Evolutionary conservation across 352 stramenopile species (phyloP).

Genomic region (Aphanomyces euteiches): DNA sequence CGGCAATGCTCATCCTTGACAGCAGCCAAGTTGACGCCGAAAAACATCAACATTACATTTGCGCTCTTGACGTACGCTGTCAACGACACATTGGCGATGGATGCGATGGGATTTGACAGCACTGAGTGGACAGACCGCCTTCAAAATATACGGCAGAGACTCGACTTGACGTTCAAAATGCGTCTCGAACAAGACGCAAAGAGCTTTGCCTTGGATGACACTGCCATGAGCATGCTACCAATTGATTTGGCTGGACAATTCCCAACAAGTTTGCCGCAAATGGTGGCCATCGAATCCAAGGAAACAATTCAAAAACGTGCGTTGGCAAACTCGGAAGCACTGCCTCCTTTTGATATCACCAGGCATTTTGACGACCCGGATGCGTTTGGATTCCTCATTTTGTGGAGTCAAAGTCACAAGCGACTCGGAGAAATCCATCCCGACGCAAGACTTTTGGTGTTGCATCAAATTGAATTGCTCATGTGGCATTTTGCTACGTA

Average conservation of each 20-base stretch:
- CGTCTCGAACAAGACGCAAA: neutral
- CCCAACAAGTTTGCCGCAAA: neutral
- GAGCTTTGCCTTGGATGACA: no score
- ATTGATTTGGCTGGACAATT: no score
- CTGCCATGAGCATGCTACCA: no score
- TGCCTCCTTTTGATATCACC: neutral
- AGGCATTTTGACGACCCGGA: no score
- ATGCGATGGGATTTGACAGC: neutral
- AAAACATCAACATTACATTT: slow-evolving; percentile 1
- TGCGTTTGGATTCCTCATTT: neutral
- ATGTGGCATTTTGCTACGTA: neutral
- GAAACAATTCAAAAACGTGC: neutral
- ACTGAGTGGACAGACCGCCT: neutral
- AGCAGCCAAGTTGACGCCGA: slow-evolving; percentile 18
- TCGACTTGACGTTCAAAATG: neutral
- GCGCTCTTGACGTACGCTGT: neutral
- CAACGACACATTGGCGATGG: neutral
- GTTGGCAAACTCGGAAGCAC: neutral
- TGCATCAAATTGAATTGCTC: neutral
- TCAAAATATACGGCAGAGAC: neutral
- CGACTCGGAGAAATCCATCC: neutral
- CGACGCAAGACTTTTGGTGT: neutral
- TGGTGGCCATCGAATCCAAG: neutral
- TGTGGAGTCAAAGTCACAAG: neutral
- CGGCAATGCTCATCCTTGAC: neutral